phyloP scores from a whole-genome alignment of 2,329 filamentous ascomycete species.

The Monilinia polystroma region DNA sequence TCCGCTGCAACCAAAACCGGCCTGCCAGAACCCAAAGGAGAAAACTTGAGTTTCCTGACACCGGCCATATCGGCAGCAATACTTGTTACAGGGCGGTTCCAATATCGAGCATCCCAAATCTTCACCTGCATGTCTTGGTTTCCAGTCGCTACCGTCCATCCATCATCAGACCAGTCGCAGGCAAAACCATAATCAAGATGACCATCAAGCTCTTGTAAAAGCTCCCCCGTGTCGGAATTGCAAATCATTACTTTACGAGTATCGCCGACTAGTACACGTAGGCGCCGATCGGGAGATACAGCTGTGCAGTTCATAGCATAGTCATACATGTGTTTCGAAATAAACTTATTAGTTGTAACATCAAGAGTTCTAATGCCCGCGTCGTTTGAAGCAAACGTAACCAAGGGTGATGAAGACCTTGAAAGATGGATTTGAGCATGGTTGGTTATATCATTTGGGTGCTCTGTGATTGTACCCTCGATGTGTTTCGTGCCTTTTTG shows the following conservation, averaged over 20 bases:
- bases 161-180: slow-evolving; percentile 77
- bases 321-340: slow-evolving; percentile 54
- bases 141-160: slow-evolving; percentile 72
- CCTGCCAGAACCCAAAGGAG: slow-evolving; percentile 65
- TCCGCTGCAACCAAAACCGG: slow-evolving; percentile 70
- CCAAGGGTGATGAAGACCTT: slow-evolving; percentile 54
- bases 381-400: slow-evolving; percentile 64
- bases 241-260: slow-evolving; percentile 63
- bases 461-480: slow-evolving; percentile 46
- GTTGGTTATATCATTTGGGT: slow-evolving; percentile 62
- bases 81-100: slow-evolving; percentile 55
- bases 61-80: slow-evolving; percentile 67
- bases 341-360: slow-evolving; percentile 57
- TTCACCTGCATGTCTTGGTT: slow-evolving; percentile 72
- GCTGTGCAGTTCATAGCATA: slow-evolving; percentile 71
- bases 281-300: slow-evolving; percentile 66
- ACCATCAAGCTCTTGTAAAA: slow-evolving; percentile 57
- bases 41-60: slow-evolving; percentile 68
- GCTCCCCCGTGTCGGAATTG: slow-evolving; percentile 64
- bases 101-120: slow-evolving; percentile 74
- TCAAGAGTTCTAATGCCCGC: slow-evolving; percentile 58
- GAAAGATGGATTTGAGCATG: slow-evolving; percentile 59
- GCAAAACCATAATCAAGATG: slow-evolving; percentile 73
- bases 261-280: slow-evolving; percentile 74
- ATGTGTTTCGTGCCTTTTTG: slow-evolving; percentile 37